Conservation (phyloP, 2,329 filamentous ascomycete species). For the Colletotrichum camelliae region DNA sequence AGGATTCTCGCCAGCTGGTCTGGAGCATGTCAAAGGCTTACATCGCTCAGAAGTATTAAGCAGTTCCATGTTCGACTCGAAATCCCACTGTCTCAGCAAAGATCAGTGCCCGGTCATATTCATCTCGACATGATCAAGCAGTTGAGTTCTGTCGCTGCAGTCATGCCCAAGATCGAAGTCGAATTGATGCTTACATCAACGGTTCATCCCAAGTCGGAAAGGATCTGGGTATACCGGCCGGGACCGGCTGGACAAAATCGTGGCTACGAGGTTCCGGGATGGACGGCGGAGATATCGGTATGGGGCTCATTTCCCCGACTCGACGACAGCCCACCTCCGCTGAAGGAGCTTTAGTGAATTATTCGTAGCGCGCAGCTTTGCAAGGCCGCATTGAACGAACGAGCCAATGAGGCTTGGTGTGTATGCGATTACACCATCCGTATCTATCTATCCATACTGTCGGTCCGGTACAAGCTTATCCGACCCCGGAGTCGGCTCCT, state of each 20-base stretch:
- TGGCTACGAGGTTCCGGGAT: not conserved
- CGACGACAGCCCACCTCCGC: not conserved
- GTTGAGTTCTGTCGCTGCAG: not conserved
- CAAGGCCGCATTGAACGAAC: not conserved
- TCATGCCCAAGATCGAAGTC: not conserved
- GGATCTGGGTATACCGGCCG: not conserved
- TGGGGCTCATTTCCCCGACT: not conserved
- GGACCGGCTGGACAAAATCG: not conserved
- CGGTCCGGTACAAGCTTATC: constrained; percentile 1
- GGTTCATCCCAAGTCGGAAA: not conserved
- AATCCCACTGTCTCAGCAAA: not conserved
- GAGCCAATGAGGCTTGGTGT: not conserved
- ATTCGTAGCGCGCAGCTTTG: not conserved
- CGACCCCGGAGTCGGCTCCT: constrained; percentile 20
- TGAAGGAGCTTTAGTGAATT: not conserved
- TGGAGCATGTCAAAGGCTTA: not conserved
- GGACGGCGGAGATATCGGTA: not conserved
- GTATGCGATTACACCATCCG: not conserved
- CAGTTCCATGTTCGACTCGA: not conserved
- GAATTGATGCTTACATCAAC: not conserved
- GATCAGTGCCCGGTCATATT: not conserved
- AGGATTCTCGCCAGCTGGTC: not conserved
- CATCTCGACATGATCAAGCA: not conserved
- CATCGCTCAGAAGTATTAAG: not conserved
- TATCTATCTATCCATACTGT: not conserved